phyloP scores from a whole-genome alignment of 2,329 filamentous ascomycete species.

The Aureobasidium uvarum region DNA sequence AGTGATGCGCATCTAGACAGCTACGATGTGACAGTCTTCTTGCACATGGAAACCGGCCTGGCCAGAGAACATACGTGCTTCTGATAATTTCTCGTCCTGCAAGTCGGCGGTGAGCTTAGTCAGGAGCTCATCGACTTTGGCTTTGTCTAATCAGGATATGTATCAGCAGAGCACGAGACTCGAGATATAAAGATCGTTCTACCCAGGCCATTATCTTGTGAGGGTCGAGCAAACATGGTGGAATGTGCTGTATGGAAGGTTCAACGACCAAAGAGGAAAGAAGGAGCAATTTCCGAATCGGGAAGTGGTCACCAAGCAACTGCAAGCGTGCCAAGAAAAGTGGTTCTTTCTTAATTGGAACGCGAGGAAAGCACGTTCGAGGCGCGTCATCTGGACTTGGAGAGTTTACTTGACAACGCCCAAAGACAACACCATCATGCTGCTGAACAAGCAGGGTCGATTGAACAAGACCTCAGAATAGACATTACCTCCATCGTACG shows the following conservation, averaged over 20 bases:
- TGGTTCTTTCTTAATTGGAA: neutral
- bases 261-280: neutral
- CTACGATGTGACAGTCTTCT: no score
- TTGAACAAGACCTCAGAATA: conserved; percentile 4
- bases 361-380: conserved; percentile 6
- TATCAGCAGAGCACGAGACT: neutral
- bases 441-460: conserved; percentile 4
- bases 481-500: neutral
- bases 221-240: neutral
- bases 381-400: conserved; percentile 16
- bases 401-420: conserved; percentile 21
- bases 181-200: neutral
- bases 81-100: conserved; percentile 54
- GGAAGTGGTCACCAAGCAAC: conserved; percentile 13
- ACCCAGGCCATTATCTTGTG: neutral
- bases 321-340: conserved; percentile 16
- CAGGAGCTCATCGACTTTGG: conserved; percentile 23
- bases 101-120: conserved; percentile 60
- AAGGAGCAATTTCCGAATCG: conserved; percentile 23
- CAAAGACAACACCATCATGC: conserved; percentile 19
- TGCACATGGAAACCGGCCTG: no score
- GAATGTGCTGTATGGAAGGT: neutral
- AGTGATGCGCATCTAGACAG: no score
- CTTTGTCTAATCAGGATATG: neutral
- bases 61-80: conserved; percentile 52